Conservation (phyloP, 257 asterid species). For the Verbascum thapsus region DNA sequence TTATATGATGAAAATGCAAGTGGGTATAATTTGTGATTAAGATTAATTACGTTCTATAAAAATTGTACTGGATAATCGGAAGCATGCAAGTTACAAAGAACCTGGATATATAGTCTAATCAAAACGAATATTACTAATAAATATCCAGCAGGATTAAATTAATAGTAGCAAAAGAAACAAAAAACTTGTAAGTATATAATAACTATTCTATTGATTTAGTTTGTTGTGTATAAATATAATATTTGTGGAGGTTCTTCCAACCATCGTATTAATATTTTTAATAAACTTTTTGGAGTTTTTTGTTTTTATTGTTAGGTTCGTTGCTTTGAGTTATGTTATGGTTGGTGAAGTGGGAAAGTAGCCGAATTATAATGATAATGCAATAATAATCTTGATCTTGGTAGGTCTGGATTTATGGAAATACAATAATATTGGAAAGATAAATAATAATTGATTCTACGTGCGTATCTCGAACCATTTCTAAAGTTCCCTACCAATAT, state of each 20-base stretch:
- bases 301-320: slow-evolving; percentile 16
- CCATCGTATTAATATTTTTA: slow-evolving; percentile 17
- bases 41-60: too few species aligned
- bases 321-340: not conserved
- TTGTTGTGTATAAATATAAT: not conserved
- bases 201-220: not conserved
- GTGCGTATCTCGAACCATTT: too few species aligned
- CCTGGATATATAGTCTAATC: not conserved
- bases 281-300: slow-evolving; percentile 2
- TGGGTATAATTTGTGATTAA: too few species aligned
- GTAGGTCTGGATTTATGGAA: slow-evolving; percentile 24
- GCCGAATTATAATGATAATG: slow-evolving; percentile 6
- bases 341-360: slow-evolving; percentile 26
- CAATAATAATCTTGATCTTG: slow-evolving; percentile 18
- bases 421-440: slow-evolving; percentile 34
- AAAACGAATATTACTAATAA: not conserved
- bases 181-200: not conserved
- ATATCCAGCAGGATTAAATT: slow-evolving; percentile 19
- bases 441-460: not conserved
- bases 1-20: too few species aligned
- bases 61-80: not conserved
- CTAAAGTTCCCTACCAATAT: too few species aligned
- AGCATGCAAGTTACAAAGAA: slow-evolving; percentile 1
- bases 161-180: not conserved
- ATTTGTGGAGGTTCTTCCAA: slow-evolving; percentile 21